Base-by-base conservation (phyloP, 179 eudicot genomes). In the Silene vulgaris region DNA sequence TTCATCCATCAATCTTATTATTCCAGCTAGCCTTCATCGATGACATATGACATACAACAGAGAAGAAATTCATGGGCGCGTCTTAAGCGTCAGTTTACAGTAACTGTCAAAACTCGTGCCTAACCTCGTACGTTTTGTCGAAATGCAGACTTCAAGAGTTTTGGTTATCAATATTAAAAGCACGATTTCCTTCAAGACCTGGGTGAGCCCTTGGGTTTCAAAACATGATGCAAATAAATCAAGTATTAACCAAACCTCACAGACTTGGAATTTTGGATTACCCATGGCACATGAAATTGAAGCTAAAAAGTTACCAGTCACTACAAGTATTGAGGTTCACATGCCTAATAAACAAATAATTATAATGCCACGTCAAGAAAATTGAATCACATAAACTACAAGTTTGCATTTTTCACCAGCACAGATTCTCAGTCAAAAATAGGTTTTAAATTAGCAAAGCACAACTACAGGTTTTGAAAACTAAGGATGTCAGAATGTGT, bases 1-100 rank as follows among this genome's bases (percentile, higher is more conserved):
- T 32, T 14, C 72, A 40, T 50, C 17, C 13, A 74, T 45, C 19
- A 28, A 62, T 62, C 60, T 19, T 40, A 59, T 78, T 56, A 59
- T 78, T 56, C 48, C 30, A 43, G 21, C 60, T 65, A 14, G 43
- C 50, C 74, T 2, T 67, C 69, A 14, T 35, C 13, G 23, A 20
- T 29, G 50, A 17, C 48, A 65, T 7, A 20, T 29, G 50, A 17
- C 48, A 65, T 6, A 50, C 65, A 54, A 2, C 71, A 65, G 17
- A 56, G 32, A 5, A 35, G 50, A 66, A n/a, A 35, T 17, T 32
- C 35, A 66, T 1, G 48, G 19, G 50, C 52, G 5, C 26, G 37
- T 6, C 20, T 68, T 40, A n/a, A 16, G 45, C 45, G 26, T 2
- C 72, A 32, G 52, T 69, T 12, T 21, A 50, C 16, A 16, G 12